Base-by-base conservation (phyloP, 768 basidiomycete species). In the Pleurotus sapidus region DNA sequence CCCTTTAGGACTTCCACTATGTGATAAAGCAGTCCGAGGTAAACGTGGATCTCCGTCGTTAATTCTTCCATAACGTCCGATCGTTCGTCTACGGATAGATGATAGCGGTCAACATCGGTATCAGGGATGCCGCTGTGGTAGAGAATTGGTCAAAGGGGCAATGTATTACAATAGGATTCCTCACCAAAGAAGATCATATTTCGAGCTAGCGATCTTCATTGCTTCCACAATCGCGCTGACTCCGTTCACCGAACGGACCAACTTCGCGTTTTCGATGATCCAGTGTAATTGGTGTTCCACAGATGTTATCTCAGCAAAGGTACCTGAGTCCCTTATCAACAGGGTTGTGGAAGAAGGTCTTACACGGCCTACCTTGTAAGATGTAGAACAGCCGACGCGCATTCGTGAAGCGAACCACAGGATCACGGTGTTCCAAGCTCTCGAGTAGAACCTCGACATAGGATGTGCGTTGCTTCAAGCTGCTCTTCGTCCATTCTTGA, bases 221-320 rank as follows among this genome's bases (percentile, higher is more conserved):
- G 93, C 94, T 65, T 91, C 87, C 14, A 96, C 81, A 18, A 98
- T 88, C 57, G 80, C 83, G 64, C 82, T 84, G 27, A 98, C 73
- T 17, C 95, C 95, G 70, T 96, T 93, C 0, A 88, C 88, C 18
- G 81, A 77, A 49, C 94, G 83, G 1, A 98, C 87, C 17, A 91
- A 77, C 68, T 90, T 93, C 68, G 90, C 91, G 68, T 98, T 96
- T 70, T 96, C 89, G 59, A 95, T 89, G 64, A 99, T 91, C 88
- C 94, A 95, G 61, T 95, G 92, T 39, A 98, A 75, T 68, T 99
- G 96, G 68, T 96, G 89, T 67, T 98, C 94, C 0, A 94, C 91
- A 18, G 93, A 93, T 8, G 84, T 84, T 0, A 94, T 93, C 70
- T 97, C 95, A 3, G 87, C 89, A 65, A 96, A 97, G 4, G 91